Conservation (phyloP, 2,329 filamentous ascomycete species). For the Nothophoma quercina region DNA sequence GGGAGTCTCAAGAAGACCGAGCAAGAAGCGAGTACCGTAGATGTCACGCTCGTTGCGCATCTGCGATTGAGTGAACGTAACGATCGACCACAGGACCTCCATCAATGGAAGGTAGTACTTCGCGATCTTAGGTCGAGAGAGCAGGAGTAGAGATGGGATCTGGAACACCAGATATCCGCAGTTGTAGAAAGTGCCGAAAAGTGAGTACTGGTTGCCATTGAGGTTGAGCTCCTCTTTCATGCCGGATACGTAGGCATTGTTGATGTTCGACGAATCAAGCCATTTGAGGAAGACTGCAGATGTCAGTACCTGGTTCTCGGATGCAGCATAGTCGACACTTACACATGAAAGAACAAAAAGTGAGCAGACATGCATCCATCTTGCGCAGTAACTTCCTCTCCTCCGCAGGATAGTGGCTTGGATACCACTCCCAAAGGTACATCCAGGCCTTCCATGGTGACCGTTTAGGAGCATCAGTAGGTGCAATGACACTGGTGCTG, state of each 20-base stretch:
- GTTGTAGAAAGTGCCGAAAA: constrained; percentile 57
- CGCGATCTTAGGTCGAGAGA: constrained; percentile 49
- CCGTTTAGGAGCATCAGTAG: constrained; percentile 44
- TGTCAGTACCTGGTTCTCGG: constrained; percentile 10
- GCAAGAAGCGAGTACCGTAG: constrained; percentile 51
- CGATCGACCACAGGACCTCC: constrained; percentile 52
- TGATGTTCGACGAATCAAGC: constrained; percentile 48
- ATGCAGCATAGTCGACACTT: constrained; percentile 19
- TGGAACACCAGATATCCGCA: constrained; percentile 51
- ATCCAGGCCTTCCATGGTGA: constrained; percentile 50
- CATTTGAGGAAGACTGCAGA: constrained; percentile 48
- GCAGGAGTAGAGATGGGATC: constrained; percentile 48
- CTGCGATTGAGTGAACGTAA: constrained; percentile 50
- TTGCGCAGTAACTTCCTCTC: constrained; percentile 46
- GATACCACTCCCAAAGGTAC: constrained; percentile 51
- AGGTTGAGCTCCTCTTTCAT: constrained; percentile 44
- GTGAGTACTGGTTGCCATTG: constrained; percentile 66
- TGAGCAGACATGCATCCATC: constrained; percentile 47
- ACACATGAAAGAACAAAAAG: constrained; percentile 51
- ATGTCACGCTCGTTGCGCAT: constrained; percentile 50
- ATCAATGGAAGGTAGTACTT: constrained; percentile 50
- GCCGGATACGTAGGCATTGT: constrained; percentile 56
- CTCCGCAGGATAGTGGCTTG: constrained; percentile 44
- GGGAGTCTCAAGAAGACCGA: constrained; percentile 47
- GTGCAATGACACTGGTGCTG: constrained; percentile 41